phyloP scores from a whole-genome alignment of 257 asterid genomes.

The Linderniella brevidens region DNA sequence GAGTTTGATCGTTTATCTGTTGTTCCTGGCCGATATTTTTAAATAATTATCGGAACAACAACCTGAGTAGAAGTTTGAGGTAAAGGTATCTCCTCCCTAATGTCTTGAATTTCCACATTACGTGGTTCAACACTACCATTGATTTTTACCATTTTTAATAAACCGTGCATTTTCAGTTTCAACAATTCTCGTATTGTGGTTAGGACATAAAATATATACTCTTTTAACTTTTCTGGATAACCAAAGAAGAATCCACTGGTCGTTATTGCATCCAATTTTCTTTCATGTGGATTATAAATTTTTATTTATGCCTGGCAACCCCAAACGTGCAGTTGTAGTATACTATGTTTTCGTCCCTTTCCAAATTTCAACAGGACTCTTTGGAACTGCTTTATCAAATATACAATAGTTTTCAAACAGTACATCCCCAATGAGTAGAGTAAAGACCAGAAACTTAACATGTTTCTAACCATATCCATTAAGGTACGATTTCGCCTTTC shows the following conservation, averaged over 20 bases:
- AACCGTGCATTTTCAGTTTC: background rate
- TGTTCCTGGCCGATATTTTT: no score
- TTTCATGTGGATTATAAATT: background rate
- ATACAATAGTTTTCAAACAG: background rate
- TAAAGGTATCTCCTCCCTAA: no score
- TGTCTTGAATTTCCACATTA: no score
- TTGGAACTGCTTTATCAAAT: conserved; percentile 1
- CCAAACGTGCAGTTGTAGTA: conserved; percentile 4
- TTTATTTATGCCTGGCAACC: background rate
- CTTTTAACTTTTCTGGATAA: background rate
- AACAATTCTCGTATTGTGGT: no score
- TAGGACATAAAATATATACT: background rate
- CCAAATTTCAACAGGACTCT: conserved; percentile 5
- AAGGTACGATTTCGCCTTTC: conserved; percentile 1
- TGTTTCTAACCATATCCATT: conserved; percentile 1
- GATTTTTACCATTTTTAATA: background rate
- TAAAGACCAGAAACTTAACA: background rate
- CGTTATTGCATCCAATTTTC: background rate
- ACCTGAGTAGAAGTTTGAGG: no score
- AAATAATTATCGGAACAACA: no score
- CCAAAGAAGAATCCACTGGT: background rate
- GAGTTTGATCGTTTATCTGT: no score
- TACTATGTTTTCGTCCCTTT: conserved; percentile 6
- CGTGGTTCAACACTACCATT: no score
- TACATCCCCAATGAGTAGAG: conserved; percentile 1